Evolutionary conservation across 1,139 yeast genomes (phyloP).

Genomic region (Insectozyma bohioensis): DNA sequence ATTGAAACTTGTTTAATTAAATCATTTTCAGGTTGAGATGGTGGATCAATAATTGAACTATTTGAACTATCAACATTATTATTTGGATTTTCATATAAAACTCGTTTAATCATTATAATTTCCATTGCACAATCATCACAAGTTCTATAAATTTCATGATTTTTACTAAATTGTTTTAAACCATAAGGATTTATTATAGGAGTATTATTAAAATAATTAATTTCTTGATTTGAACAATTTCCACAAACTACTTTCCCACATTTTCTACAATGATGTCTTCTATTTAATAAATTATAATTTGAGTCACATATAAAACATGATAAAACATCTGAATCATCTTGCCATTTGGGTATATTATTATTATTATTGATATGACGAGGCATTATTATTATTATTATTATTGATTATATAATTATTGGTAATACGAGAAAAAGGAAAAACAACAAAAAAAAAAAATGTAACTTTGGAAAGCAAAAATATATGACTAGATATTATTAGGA

Average conservation of each 20-base stretch:
- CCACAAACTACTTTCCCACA: conserved; percentile 82
- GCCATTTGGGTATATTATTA: conserved; percentile 61
- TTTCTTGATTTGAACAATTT: conserved; percentile 53
- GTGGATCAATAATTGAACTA: conserved; percentile 2
- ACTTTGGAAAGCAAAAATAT: too few relatives aligned
- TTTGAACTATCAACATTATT: conserved; percentile 1
- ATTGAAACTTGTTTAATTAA: conserved; percentile 24
- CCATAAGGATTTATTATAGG: conserved; percentile 23
- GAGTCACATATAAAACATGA: conserved; percentile 64
- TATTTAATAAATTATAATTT: conserved; percentile 61
- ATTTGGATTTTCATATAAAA: conserved; percentile 26
- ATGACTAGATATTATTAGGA: too few relatives aligned
- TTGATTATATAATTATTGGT: too few relatives aligned
- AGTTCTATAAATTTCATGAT: conserved; percentile 51
- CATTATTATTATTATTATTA: too few relatives aligned
- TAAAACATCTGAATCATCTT: conserved; percentile 61
- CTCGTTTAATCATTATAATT: conserved; percentile 53
- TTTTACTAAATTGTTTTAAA: conserved; percentile 3
- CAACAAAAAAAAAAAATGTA: too few relatives aligned
- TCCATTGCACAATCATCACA: conserved; percentile 73
- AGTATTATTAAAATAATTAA: conserved; percentile 43
- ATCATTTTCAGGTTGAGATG: conserved; percentile 16
- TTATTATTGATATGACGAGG: neutral
- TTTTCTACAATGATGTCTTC: conserved; percentile 90
- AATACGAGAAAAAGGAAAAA: too few relatives aligned